Evolutionary conservation across 2,329 filamentous ascomycete genomes (phyloP), one percentile per base, ranked within the genome.

Genomic region (Nothopassalora personata): DNA sequence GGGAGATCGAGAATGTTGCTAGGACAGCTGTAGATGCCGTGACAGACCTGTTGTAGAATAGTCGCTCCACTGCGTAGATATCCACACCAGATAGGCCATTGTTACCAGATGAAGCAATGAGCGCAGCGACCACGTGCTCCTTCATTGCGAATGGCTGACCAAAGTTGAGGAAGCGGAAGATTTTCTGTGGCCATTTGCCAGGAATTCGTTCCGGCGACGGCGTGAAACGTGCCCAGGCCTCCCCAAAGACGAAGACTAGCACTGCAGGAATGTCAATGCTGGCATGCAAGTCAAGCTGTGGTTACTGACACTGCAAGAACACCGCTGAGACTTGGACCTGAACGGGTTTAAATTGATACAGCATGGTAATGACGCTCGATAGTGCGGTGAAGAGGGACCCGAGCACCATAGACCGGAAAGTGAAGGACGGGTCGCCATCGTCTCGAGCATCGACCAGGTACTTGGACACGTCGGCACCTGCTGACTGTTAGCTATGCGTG

Each of bases 1-100:
- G 69, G 49, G 81, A 79, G 4, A 79, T 80, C 0, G 80, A 79
- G n/a, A 82, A 66, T 0, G 74, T 71, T 31, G 80, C 64, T 59
- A 82, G 76, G 51, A 81, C 74, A 11, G 73, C 74, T 0, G 73
- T 73, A 2, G 69, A 75, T 4, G 71, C 70, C 59, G 71, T 75
- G 1, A 77, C 72, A n/a, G 72, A 69, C 8, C 72, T 66, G 19
- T 73, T 69, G 57, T 82, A 82, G 66, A 74, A 81, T 2, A 82
- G 73, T 55, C 74, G 66, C 67, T 82, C 77, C 0, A 75, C 77
- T 0, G 80, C 74, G 5, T 81, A 67, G 0, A 76, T 74, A 30
- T 78, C 74, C 2, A 74, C 76, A 39, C 71, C 63, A 45, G 72
- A 58, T 5, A 69, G 76, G 59, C 57, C 65, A 27, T 68, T 64